phyloP scores from a whole-genome alignment of 1,139 yeast genomes.

The Saccharomyces hybrid region DNA sequence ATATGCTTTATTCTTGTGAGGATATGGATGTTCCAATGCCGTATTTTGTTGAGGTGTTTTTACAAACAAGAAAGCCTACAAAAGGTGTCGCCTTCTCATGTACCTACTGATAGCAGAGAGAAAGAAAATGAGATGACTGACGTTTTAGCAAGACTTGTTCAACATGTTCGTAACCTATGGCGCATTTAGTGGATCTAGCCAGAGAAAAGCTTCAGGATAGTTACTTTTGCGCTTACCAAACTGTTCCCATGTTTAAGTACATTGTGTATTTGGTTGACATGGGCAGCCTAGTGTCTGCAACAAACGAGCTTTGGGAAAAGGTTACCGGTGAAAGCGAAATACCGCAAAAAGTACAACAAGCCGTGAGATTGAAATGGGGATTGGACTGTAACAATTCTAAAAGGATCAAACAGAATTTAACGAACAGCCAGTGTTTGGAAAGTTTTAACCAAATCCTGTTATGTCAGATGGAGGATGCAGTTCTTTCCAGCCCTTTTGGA shows the following conservation, averaged over 20 bases:
- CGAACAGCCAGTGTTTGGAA: constrained; percentile 6
- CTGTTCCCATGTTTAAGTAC: constrained; percentile 14
- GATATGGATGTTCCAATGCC: constrained; percentile 13
- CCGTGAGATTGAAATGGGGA: constrained; percentile 19
- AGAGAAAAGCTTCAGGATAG: constrained; percentile 4
- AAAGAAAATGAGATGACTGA: not conserved
- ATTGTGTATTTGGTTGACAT: constrained; percentile 11
- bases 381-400: constrained; percentile 9
- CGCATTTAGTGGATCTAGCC: not conserved
- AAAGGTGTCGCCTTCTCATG: no score
- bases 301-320: constrained; percentile 11
- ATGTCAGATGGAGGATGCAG: not conserved
- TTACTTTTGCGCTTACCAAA: constrained; percentile 12
- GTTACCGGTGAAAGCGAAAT: constrained; percentile 8
- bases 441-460: not conserved
- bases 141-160: not conserved
- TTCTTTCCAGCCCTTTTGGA: not conserved
- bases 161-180: not conserved
- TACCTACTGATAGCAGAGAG: no score
- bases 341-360: constrained; percentile 10
- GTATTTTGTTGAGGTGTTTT: constrained; percentile 10
- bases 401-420: constrained; percentile 8
- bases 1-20: constrained; percentile 9
- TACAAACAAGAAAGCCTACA: constrained; percentile 8
- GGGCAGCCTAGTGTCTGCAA: constrained; percentile 6